Conservation (phyloP, 768 basidiomycete genomes). For the Tulasnella sp. region DNA sequence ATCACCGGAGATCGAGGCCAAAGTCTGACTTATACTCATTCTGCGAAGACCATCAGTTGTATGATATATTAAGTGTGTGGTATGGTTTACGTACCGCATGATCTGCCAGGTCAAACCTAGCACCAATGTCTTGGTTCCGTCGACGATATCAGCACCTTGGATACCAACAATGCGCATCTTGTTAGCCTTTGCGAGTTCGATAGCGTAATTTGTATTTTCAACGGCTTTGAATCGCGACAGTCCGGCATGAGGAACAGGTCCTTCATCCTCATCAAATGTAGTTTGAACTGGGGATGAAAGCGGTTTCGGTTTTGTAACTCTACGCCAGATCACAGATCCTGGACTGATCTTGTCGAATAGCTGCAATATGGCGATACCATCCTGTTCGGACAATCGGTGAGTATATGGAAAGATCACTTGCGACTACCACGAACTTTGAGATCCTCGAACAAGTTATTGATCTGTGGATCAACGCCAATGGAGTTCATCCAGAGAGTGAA, state of each 20-base stretch:
- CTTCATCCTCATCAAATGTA: constrained; percentile 46
- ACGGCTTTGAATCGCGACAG: constrained; percentile 94
- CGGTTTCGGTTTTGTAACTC: constrained; percentile 81
- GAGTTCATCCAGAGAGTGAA: constrained; percentile 99
- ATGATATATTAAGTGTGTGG: no score
- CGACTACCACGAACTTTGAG: constrained; percentile 44
- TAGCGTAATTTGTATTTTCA: constrained; percentile 94
- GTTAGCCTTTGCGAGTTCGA: constrained; percentile 86
- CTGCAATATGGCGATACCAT: constrained; percentile 82
- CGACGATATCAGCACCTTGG: constrained; percentile 94
- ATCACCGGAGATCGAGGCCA: constrained; percentile 49
- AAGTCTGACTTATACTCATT: constrained; percentile 82
- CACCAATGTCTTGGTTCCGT: constrained; percentile 82
- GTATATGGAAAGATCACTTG: background rate
- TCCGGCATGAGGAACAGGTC: constrained; percentile 19
- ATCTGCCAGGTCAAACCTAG: constrained; percentile 96
- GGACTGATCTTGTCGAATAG: constrained; percentile 94
- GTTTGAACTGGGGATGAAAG: constrained; percentile 29
- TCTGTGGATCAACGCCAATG: constrained; percentile 88
- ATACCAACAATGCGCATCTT: constrained; percentile 95
- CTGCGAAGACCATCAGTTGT: constrained; percentile 14
- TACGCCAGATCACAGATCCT: constrained; percentile 84
- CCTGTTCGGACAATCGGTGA: constrained; percentile 21
- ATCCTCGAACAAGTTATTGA: constrained; percentile 95
- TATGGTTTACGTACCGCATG: constrained; percentile 52